phyloP scores from a whole-genome alignment of 345 rosid genomes.

The Sonneratia alba region DNA sequence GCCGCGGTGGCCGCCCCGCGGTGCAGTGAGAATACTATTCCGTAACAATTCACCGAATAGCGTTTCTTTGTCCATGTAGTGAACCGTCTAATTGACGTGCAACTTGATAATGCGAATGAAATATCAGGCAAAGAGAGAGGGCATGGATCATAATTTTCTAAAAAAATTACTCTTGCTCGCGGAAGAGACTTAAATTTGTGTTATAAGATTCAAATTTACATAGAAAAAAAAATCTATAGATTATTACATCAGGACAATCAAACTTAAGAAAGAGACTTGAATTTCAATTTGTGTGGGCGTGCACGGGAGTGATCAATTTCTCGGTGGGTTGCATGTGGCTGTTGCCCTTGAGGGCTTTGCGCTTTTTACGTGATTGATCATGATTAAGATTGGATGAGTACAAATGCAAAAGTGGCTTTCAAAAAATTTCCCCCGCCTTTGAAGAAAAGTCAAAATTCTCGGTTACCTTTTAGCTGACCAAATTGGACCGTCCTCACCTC shows the following conservation, averaged over 20 bases:
- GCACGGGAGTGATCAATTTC: neutral
- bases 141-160: too few species aligned
- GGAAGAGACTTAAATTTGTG: too few species aligned
- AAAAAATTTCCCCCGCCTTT: neutral
- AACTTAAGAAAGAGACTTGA: neutral
- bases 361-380: neutral
- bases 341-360: neutral
- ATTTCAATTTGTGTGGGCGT: neutral
- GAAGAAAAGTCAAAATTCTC: neutral
- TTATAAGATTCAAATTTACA: neutral
- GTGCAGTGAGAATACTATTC: too few species aligned
- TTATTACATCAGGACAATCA: too few species aligned
- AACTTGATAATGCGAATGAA: too few species aligned
- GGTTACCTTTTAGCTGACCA: neutral
- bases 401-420: neutral
- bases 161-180: too few species aligned
- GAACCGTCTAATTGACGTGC: too few species aligned
- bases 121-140: too few species aligned
- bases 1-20: too few species aligned
- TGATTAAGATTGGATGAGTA: neutral
- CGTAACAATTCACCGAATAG: too few species aligned
- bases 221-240: too few species aligned
- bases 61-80: too few species aligned
- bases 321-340: constrained; percentile 1
- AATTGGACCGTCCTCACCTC: neutral